Evolutionary conservation across 2,329 filamentous ascomycete genomes (phyloP).

Genomic region (Lecanicillium sp.): DNA sequence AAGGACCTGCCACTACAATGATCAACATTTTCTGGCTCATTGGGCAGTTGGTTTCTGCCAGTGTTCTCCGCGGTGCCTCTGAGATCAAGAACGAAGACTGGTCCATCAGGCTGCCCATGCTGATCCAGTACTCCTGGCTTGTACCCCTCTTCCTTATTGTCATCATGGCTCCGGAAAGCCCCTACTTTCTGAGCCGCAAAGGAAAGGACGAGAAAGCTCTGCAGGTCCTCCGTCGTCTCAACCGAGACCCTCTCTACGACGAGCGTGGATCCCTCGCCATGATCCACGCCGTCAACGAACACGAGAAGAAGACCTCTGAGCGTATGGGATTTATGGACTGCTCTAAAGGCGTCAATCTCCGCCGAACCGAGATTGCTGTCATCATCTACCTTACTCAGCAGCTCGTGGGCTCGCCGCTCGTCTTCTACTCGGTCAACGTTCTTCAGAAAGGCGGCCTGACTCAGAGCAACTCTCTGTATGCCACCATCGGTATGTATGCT

Average conservation of each 20-base stretch:
- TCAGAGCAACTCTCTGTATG: slow-evolving; percentile 31
- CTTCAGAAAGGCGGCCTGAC: slow-evolving; percentile 41
- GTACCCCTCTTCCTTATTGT: slow-evolving; percentile 23
- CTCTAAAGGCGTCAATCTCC: slow-evolving; percentile 22
- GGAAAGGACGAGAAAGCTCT: slow-evolving; percentile 20
- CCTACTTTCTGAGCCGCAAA: slow-evolving; percentile 29
- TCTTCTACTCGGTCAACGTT: slow-evolving; percentile 43
- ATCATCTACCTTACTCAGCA: slow-evolving; percentile 49
- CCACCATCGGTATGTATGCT: slow-evolving; percentile 31
- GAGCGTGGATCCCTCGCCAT: slow-evolving; percentile 26
- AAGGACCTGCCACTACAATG: slow-evolving; percentile 28
- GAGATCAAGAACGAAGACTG: slow-evolving; percentile 17
- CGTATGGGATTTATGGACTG: slow-evolving; percentile 25
- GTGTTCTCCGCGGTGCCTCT: slow-evolving; percentile 22
- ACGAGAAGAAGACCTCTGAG: slow-evolving; percentile 17
- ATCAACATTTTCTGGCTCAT: slow-evolving; percentile 33
- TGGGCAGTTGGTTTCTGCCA: slow-evolving; percentile 28
- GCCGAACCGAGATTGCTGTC: slow-evolving; percentile 30
- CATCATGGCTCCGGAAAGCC: slow-evolving; percentile 28
- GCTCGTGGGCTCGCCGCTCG: slow-evolving; percentile 43
- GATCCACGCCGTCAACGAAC: slow-evolving; percentile 28
- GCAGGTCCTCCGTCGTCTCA: slow-evolving; percentile 20
- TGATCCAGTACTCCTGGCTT: slow-evolving; percentile 30
- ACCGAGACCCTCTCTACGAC: slow-evolving; percentile 17
- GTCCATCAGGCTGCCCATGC: slow-evolving; percentile 30